Base-by-base conservation (phyloP, 2,329 filamentous ascomycete genomes). In the Nemania bipapillata region DNA sequence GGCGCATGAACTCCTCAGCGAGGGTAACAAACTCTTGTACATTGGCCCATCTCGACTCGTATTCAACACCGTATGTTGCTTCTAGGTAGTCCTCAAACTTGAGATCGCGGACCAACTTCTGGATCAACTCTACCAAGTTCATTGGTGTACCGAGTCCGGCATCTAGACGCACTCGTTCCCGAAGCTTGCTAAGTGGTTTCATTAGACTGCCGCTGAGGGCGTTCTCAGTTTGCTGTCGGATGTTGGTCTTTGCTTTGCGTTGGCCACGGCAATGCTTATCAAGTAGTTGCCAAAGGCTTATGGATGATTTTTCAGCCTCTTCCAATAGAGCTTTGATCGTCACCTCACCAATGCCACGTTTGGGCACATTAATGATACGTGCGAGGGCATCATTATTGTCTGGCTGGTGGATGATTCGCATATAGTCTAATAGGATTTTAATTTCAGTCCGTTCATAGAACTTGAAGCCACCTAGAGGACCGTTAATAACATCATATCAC, bases 371-470 rank as follows among this genome's bases (percentile, higher is more conserved):
- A 76, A 98, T 90, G 65, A 97, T 89, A 35, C 93, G 88, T 3
- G 91, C 87, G 0, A 98, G 81, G 0, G 93, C 93, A 77, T 97
- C 94, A 74, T 94, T 97, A 77, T 96, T 94, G 53, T 92, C 87
- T 1, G 94, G 92, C 70, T 96, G 91, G 75, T 92, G 89, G 35
- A 97, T 89, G 3, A 96, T 91, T 35, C 94, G 88, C 15, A 98
- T 84, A 77, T 99, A 98, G 77, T 97, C 94, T 3, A 98, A 81
- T 0, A 98, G 79, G 6, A 93, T 86, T 79, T 96, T 96, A 77
- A 98, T 91, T 78, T 99, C 95, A 2, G 89, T 87, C 59, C 96
- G 89, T 73, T 99, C 96, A 76, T 96, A 98, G 78, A 99, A 99
- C 66, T 92, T 92, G 70, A 89, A 88, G 1, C 96, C 95, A 42